Base-by-base conservation (phyloP, 306 rosid species). In the Astragalus membranaceus region DNA sequence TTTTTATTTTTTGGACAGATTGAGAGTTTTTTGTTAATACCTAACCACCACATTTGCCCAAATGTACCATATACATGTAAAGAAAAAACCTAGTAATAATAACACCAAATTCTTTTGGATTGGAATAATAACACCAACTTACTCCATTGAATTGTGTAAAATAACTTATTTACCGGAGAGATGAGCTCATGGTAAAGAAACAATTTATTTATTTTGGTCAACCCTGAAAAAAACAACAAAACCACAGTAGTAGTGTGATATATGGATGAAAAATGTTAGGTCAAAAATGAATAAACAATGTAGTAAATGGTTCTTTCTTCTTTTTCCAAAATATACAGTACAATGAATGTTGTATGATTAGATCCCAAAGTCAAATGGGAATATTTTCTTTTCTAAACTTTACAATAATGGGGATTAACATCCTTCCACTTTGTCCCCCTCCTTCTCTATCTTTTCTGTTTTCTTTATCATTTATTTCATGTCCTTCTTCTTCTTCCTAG, bases 361-460 rank as follows among this genome's bases (percentile, higher is more conserved):
- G 67, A 37, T 58, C 76, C 58, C 56, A 87, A 89, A 87, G 96
- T 87, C 96, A 89, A 88, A 87, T 84, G 79, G 73, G 85, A 76
- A 73, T 78, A 69, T 69, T 73, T 76, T 75, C 58, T 80, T 78
- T 85, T 50, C 48, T 75, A 60, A 84, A 84, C 89, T 81, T 88
- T 90, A 77, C 86, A 73, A 55, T 81, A 84, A 90, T 86, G 86
- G 81, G 81, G 86, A 90, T 84, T 81, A 86, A 82, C 94, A 90
- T 90, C 68, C 92, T 74, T 88, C 96, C 94, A 86, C 96, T 90
- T 88, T 90, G 96, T 90, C 96, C 85, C 93, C 87, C 79, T 75
- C 87, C 61, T 60, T 17, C 67, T 80, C 73, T 65, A 56, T 32
- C 41, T 83, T 74, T 83, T 33, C 3, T 72, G 26, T 65, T 74